These are phyloP conservation scores for Phytophthora syringae DNA, from an alignment of 352 stramenopile species.

Conservation along the genomic window DNA sequence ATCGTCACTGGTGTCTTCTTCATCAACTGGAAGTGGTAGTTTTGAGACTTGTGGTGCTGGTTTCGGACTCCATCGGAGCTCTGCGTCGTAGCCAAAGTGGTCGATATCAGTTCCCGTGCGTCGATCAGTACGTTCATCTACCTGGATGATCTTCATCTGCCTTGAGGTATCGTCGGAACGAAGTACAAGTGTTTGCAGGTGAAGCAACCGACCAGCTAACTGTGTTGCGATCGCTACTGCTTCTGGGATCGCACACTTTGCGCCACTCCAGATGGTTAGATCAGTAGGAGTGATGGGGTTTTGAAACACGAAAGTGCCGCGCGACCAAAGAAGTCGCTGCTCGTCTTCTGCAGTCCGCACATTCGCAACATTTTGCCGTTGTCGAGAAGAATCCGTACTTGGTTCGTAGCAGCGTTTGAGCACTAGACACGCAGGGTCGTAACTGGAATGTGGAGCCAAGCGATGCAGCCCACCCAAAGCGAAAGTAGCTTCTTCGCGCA, in stretches of 20 bases:
- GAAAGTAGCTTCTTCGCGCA: slow-evolving; percentile 16
- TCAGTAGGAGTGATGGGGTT: slow-evolving; percentile 9
- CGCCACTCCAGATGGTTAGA: slow-evolving; percentile 52
- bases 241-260: slow-evolving; percentile 36
- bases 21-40: slow-evolving; percentile 3
- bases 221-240: slow-evolving; percentile 23
- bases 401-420: slow-evolving; percentile 56
- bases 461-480: slow-evolving; percentile 43
- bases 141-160: slow-evolving; percentile 10
- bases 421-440: slow-evolving; percentile 52
- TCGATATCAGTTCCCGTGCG: slow-evolving; percentile 21
- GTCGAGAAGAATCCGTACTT: slow-evolving; percentile 5
- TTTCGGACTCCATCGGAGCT: slow-evolving; percentile 41
- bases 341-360: slow-evolving; percentile 19
- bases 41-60: neutral
- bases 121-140: slow-evolving; percentile 2
- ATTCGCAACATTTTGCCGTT: slow-evolving; percentile 16
- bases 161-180: neutral
- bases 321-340: slow-evolving; percentile 36
- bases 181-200: slow-evolving; percentile 22
- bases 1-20: neutral
- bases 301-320: slow-evolving; percentile 58
- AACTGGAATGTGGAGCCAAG: slow-evolving; percentile 49
- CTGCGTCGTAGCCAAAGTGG: slow-evolving; percentile 46
- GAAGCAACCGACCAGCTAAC: slow-evolving; percentile 32